These are phyloP conservation scores for Sclerotiophoma versabilis DNA, from an alignment of 2,329 filamentous ascomycete genomes.

Conservation along the genomic window DNA sequence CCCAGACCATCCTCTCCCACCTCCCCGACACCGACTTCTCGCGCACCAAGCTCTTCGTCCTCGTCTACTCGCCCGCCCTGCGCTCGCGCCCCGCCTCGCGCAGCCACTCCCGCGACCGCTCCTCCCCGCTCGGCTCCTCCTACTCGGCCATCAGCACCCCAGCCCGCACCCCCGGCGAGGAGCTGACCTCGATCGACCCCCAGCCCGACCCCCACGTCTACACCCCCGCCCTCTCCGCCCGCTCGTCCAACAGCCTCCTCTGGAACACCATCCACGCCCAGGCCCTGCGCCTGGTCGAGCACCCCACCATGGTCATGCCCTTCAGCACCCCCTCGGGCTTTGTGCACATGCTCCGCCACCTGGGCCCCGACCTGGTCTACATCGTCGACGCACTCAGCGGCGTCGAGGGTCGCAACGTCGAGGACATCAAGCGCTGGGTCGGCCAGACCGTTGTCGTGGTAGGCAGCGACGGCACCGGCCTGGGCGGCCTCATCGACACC, in stretches of 20 bases:
- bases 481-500: constrained; percentile 62
- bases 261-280: constrained; percentile 84
- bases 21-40: constrained; percentile 80
- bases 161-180: constrained; percentile 71
- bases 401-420: constrained; percentile 74
- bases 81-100: constrained; percentile 64
- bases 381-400: constrained; percentile 85
- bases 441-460: constrained; percentile 68
- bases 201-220: constrained; percentile 51
- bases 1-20: constrained; percentile 77
- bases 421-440: constrained; percentile 69
- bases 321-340: constrained; percentile 86
- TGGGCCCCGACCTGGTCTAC: constrained; percentile 86
- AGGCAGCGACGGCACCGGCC: constrained; percentile 54
- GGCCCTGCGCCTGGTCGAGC: constrained; percentile 79
- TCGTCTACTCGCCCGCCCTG: constrained; percentile 85
- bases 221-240: constrained; percentile 45
- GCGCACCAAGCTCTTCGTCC: constrained; percentile 78
- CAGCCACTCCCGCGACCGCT: constrained; percentile 37
- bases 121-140: constrained; percentile 75
- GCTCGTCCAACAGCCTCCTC: constrained; percentile 56
- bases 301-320: constrained; percentile 84
- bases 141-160: constrained; percentile 83
- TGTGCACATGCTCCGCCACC: constrained; percentile 83
- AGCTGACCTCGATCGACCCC: constrained; percentile 55